These are phyloP conservation scores for button mushroom (Agaricus bisporus) DNA, from an alignment of 768 basidiomycete genomes.

Conservation along the genomic window DNA sequence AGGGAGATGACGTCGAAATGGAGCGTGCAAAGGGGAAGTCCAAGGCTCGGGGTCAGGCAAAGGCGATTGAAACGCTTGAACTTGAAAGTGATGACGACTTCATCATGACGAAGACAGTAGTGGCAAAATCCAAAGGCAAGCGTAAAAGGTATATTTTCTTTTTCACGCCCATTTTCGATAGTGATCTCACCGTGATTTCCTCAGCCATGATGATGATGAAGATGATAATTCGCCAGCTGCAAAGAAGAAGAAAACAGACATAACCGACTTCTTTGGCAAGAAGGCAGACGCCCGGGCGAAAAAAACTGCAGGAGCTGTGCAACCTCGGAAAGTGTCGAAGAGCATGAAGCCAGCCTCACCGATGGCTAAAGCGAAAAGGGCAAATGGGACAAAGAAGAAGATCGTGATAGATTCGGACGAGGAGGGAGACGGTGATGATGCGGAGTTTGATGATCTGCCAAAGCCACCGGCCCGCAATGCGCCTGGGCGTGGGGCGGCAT, in stretches of 20 bases:
- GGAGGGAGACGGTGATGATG: conserved; percentile 36
- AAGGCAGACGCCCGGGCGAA: conserved; percentile 37
- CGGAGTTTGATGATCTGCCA: conserved; percentile 23
- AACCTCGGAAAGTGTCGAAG: conserved; percentile 44
- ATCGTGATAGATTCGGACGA: conserved; percentile 36
- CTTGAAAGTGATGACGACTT: conserved; percentile 14
- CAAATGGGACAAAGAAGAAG: conserved; percentile 28
- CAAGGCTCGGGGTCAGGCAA: conserved; percentile 7
- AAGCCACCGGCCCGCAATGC: conserved; percentile 34
- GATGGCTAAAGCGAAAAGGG: conserved; percentile 42
- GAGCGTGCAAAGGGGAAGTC: not conserved
- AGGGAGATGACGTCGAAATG: conserved; percentile 6
- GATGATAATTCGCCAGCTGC: conserved; percentile 35
- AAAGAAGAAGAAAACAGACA: conserved; percentile 46
- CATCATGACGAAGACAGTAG: not conserved
- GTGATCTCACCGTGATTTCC: not conserved
- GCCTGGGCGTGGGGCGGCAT: conserved; percentile 42
- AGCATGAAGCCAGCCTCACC: conserved; percentile 56
- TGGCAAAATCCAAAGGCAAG: conserved; percentile 33
- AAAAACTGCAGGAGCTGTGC: conserved; percentile 22
- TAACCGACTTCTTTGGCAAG: conserved; percentile 54
- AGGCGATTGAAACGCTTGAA: conserved; percentile 10
- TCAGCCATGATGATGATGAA: conserved; percentile 20
- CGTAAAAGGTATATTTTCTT: conserved; percentile 55
- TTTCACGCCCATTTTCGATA: conserved; percentile 28